Base-by-base conservation (phyloP, 768 basidiomycete genomes). In the Pleurotus citrinopileatus region DNA sequence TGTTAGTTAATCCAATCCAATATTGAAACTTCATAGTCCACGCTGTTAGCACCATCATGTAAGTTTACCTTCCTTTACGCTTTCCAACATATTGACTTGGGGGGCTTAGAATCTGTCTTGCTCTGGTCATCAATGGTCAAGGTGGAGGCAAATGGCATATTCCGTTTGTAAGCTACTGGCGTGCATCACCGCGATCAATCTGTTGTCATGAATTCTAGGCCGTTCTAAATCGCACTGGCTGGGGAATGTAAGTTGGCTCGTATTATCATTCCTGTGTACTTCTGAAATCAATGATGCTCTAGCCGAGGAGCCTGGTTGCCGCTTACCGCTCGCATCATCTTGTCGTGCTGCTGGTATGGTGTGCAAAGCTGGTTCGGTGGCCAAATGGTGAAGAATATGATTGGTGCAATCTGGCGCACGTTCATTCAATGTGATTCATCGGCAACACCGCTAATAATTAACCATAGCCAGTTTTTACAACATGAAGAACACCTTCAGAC, bases 141-240 rank as follows among this genome's bases (percentile, higher is more conserved):
- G 67, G 58, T 4, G 67, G 66, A 13, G 67, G 66, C n/a, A 65
- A 66, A 46, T 69, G 67, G 67, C 65, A 66, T 55, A 55, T 69
- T 28, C 66, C 67, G 3, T 69, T 69, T 46, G 67, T 68, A 48
- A 25, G 67, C n/a, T 13, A 42, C 42, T n/a, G 4, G n/a, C 44
- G 7, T 13, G n/a, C 3, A 37, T 13, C 23, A 27, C 20, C 22
- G 20, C 34, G 13, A 10, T 7, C 42, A 5, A 32, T 6, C 27
- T 37, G 8, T 46, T 1, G 22, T 20, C 1, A 15, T 9, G 32
- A 7, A 23, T 28, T 27, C 12, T 25, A 67, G 66, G 63, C 66
- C 3, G 62, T 67, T 7, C 53, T 67, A 2, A 67, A 65, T 46
- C 57, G 66, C 7, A 60, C 61, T 8, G 51, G 60, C 13, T 67